These are phyloP conservation scores for Balamuthia mandrillaris DNA, from an alignment of 208 protist species.

Conservation along the genomic window DNA sequence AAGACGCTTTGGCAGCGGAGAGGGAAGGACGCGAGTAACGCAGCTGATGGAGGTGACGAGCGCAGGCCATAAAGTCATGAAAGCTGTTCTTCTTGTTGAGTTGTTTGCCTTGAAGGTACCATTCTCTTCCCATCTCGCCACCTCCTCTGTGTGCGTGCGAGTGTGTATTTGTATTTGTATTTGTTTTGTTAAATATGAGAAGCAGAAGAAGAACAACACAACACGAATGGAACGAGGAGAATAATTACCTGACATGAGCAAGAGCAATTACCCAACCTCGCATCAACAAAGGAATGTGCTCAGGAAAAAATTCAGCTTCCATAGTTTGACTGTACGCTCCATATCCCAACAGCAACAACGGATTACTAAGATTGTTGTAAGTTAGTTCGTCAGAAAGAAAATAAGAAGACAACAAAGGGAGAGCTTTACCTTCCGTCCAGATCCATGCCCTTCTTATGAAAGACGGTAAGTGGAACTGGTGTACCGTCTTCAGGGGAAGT, in stretches of 20 bases:
- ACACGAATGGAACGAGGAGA: too few species aligned
- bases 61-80: slow-evolving; percentile 11
- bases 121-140: slow-evolving; percentile 23
- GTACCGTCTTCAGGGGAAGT: background rate
- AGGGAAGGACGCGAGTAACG: background rate
- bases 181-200: background rate
- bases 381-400: too few species aligned
- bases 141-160: background rate
- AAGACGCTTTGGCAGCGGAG: background rate
- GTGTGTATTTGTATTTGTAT: too few species aligned
- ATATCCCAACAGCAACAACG: background rate
- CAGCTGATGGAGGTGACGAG: background rate
- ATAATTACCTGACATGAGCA: slow-evolving; percentile 25
- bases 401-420: too few species aligned
- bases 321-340: background rate
- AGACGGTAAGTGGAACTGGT: background rate
- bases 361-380: too few species aligned
- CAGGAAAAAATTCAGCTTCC: background rate
- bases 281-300: background rate
- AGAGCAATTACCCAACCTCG: slow-evolving; percentile 28
- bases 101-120: slow-evolving; percentile 18
- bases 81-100: slow-evolving; percentile 36
- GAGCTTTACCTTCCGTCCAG: too few species aligned
- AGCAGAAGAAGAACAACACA: too few species aligned
- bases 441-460: background rate